Percentiles rank a stretch among this genome's conserved stretches.
phyloP scores from a whole-genome alignment of 73 alveolate species.

The Halteria grandinella region DNA sequence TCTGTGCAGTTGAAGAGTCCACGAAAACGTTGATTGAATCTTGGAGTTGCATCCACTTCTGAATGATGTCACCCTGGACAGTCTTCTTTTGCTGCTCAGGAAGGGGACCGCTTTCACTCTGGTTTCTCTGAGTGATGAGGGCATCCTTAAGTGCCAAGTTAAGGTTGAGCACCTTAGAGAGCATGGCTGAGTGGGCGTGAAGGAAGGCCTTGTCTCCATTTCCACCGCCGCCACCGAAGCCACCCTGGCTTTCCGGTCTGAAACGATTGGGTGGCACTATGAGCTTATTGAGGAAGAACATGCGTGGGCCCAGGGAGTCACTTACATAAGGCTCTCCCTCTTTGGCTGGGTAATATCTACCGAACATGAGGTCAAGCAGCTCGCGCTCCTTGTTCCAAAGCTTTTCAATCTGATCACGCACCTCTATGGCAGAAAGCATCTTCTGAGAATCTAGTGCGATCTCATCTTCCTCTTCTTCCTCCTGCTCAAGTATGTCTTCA shows the following conservation, averaged over 20 bases:
- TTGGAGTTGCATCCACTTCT: constrained; percentile 91
- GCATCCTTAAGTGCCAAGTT: constrained; percentile 73
- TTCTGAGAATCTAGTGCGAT: constrained; percentile 48
- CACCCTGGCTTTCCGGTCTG: constrained; percentile 91
- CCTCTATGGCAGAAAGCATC: constrained; percentile 74
- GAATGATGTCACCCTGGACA: neutral
- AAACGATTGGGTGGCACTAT: constrained; percentile 94
- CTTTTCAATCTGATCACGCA: constrained; percentile 71
- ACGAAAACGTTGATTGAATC: constrained; percentile 89
- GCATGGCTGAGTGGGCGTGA: constrained; percentile 89
- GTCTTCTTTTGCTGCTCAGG: constrained; percentile 54
- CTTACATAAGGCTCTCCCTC: constrained; percentile 52
- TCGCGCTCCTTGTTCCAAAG: constrained; percentile 79
- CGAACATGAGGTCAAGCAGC: constrained; percentile 75
- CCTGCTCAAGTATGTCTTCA: constrained; percentile 65
- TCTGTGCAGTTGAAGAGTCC: constrained; percentile 93
- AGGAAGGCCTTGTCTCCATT: constrained; percentile 79
- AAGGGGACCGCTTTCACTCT: too few species aligned
- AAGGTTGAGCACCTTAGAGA: constrained; percentile 74
- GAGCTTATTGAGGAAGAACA: constrained; percentile 87
- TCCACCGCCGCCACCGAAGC: constrained; percentile 79
- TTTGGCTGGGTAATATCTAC: constrained; percentile 69
- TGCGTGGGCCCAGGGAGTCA: constrained; percentile 72
- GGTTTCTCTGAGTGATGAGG: constrained; percentile 50
- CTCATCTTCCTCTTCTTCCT: constrained; percentile 50